Evolutionary conservation across 345 rosid species (phyloP).

Genomic region (Citrus hindsii): DNA sequence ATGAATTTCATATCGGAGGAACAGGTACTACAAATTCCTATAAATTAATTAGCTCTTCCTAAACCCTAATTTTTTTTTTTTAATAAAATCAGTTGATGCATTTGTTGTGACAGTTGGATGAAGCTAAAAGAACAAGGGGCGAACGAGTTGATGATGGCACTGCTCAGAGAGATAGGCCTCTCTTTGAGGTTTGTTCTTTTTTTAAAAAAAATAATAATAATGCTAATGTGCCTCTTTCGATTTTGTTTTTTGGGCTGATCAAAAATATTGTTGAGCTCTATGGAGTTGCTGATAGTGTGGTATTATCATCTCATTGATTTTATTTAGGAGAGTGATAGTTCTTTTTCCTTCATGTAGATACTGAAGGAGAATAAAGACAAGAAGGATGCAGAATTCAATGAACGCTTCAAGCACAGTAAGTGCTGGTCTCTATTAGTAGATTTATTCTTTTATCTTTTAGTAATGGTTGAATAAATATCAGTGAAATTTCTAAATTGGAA

Average conservation of each 20-base stretch:
- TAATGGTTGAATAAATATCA: not conserved
- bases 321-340: not conserved
- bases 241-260: not conserved
- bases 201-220: no score
- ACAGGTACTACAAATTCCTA: constrained; percentile 42
- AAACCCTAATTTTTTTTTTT: not conserved
- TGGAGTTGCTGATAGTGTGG: not conserved
- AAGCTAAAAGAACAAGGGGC: constrained; percentile 86
- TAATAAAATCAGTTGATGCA: not conserved
- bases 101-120: constrained; percentile 55
- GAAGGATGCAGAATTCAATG: constrained; percentile 91
- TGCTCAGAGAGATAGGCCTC: constrained; percentile 86
- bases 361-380: constrained; percentile 96
- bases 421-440: constrained; percentile 9
- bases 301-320: not conserved
- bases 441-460: not conserved
- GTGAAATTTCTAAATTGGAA: not conserved
- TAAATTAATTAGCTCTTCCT: not conserved
- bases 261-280: not conserved
- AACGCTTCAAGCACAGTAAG: constrained; percentile 94
- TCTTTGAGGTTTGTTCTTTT: constrained; percentile 55
- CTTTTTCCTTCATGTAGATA: constrained; percentile 39
- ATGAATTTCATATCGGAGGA: constrained; percentile 88
- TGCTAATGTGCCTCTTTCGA: not conserved
- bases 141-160: constrained; percentile 93